phyloP scores from a whole-genome alignment of 768 basidiomycete genomes.

The Plicaturopsis crispa region DNA sequence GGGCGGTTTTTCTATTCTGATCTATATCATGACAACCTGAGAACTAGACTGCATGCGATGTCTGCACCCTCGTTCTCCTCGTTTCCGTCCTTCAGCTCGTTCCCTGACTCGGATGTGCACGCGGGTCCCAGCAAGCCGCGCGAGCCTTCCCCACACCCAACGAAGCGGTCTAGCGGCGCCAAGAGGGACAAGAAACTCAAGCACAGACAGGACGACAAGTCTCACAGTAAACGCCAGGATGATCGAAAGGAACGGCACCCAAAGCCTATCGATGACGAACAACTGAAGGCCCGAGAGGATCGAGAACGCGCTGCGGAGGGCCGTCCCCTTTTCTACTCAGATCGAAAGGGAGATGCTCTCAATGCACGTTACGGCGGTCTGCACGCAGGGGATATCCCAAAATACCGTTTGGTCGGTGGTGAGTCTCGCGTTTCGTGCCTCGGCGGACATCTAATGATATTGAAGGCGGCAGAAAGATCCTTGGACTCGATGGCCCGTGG shows the following conservation, averaged over 20 bases:
- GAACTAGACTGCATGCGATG: too few species aligned
- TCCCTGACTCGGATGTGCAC: conserved; percentile 60
- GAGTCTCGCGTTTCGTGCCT: conserved; percentile 19
- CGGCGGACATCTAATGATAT: conserved; percentile 40
- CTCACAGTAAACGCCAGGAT: conserved; percentile 17
- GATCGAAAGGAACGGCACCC: conserved; percentile 5
- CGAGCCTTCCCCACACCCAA: conserved; percentile 2
- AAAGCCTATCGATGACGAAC: conserved; percentile 20
- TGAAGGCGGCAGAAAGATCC: conserved; percentile 53
- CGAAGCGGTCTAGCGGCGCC: conserved; percentile 12
- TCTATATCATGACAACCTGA: too few species aligned
- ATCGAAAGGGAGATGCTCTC: conserved; percentile 56
- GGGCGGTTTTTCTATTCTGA: too few species aligned
- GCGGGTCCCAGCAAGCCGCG: conserved; percentile 28
- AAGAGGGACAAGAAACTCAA: conserved; percentile 20
- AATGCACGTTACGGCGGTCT: conserved; percentile 65
- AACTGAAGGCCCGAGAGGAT: conserved; percentile 26
- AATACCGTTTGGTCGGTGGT: conserved; percentile 54
- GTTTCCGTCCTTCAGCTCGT: conserved; percentile 61
- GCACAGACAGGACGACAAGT: conserved; percentile 16
- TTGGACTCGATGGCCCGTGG: conserved; percentile 52
- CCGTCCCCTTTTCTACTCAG: conserved; percentile 46
- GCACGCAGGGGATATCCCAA: conserved; percentile 57
- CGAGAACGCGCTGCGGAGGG: conserved; percentile 17
- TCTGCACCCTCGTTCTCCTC: conserved; percentile 53